Evolutionary conservation across 2,329 filamentous ascomycete species (phyloP).

Genomic region (Fusarium multiceps): DNA sequence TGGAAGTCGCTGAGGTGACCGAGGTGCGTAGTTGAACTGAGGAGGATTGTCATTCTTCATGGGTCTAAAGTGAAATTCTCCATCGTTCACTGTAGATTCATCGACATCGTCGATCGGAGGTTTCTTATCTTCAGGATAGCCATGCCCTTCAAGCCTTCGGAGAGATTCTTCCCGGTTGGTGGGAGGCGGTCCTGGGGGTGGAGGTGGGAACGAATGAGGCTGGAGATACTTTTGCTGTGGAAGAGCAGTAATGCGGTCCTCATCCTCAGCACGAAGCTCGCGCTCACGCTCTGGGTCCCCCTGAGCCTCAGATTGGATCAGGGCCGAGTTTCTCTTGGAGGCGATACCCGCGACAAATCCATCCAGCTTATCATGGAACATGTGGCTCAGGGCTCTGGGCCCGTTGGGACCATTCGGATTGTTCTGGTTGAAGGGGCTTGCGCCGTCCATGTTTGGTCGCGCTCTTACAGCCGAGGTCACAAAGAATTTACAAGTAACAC

Average conservation of each 20-base stretch:
- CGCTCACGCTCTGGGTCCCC: constrained; percentile 83
- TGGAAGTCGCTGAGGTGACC: constrained; percentile 54
- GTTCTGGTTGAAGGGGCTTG: constrained; percentile 55
- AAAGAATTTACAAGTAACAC: constrained; percentile 93
- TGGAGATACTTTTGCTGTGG: constrained; percentile 75
- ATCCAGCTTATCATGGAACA: constrained; percentile 88
- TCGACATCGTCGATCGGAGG: constrained; percentile 39
- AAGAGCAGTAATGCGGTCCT: constrained; percentile 85
- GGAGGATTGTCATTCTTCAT: constrained; percentile 62
- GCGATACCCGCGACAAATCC: constrained; percentile 88
- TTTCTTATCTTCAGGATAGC: constrained; percentile 58
- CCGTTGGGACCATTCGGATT: constrained; percentile 38
- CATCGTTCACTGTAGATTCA: constrained; percentile 42
- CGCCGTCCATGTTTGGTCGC: constrained; percentile 53
- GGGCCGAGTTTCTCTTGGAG: constrained; percentile 84
- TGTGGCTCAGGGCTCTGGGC: constrained; percentile 74
- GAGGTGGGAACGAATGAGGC: constrained; percentile 56
- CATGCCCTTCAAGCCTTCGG: constrained; percentile 61
- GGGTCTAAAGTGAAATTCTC: constrained; percentile 70
- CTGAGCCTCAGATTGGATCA: constrained; percentile 83
- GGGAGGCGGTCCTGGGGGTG: constrained; percentile 47
- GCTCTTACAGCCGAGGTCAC: constrained; percentile 75
- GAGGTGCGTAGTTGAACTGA: constrained; percentile 69
- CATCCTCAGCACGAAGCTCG: constrained; percentile 82
- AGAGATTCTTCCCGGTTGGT: constrained; percentile 59